Evolutionary conservation across 257 asterid species (phyloP).

Genomic region (Solanum infundibuliforme): DNA sequence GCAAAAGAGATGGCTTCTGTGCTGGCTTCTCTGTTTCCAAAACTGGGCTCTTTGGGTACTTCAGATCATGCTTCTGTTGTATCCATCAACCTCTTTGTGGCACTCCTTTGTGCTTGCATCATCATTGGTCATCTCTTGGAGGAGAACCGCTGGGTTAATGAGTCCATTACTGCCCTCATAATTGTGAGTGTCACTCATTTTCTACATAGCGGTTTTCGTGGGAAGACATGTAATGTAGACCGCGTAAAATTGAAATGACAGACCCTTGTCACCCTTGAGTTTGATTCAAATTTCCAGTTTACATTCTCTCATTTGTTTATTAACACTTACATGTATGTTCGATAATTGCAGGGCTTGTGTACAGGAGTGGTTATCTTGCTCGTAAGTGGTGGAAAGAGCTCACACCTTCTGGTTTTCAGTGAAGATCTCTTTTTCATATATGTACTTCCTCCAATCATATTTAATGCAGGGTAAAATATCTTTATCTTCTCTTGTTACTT

Average conservation of each 20-base stretch:
- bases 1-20: conserved; percentile 1
- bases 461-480: conserved; percentile 29
- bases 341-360: conserved; percentile 20
- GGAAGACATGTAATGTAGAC: background rate
- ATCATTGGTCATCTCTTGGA: conserved; percentile 35
- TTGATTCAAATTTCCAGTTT: background rate
- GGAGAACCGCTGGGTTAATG: conserved; percentile 34
- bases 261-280: background rate
- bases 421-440: conserved; percentile 39
- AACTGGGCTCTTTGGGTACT: conserved; percentile 1
- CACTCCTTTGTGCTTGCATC: conserved; percentile 29
- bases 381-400: conserved; percentile 21
- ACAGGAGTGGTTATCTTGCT: conserved; percentile 32
- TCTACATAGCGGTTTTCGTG: background rate
- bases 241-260: background rate
- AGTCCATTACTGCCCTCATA: conserved; percentile 32
- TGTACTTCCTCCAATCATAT: conserved; percentile 38
- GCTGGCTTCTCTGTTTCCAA: background rate
- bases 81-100: conserved; percentile 30
- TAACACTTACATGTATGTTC: background rate
- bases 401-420: conserved; percentile 29
- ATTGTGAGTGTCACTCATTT: conserved; percentile 10
- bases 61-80: conserved; percentile 25
- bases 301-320: background rate
- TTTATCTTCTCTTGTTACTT: background rate